Evolutionary conservation across 768 basidiomycete species (phyloP).

Genomic region (Leccinum truebloodii): DNA sequence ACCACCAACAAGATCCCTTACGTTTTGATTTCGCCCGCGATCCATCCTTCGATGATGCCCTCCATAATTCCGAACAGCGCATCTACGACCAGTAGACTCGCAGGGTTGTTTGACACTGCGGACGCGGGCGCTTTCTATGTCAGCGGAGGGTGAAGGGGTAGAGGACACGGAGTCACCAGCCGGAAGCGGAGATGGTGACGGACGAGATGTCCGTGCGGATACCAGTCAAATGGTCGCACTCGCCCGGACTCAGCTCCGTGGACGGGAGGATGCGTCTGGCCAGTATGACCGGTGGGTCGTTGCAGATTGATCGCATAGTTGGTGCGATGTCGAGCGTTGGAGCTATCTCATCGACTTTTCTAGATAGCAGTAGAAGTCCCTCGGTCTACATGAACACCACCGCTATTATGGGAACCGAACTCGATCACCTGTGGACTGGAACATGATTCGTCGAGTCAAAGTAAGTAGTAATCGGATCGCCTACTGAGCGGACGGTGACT

Average conservation of each 20-base stretch:
- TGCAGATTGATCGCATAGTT: no score
- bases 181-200: slow-evolving; percentile 39
- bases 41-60: slow-evolving; percentile 79
- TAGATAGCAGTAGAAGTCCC: no score
- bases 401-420: no score
- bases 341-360: no score
- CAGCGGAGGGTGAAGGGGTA: background rate
- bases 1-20: slow-evolving; percentile 92
- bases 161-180: slow-evolving; percentile 25
- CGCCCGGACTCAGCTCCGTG: slow-evolving; percentile 6
- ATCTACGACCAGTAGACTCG: slow-evolving; percentile 45
- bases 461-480: no score
- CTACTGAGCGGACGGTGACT: no score
- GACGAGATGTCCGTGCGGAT: slow-evolving; percentile 38
- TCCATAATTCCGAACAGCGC: slow-evolving; percentile 36
- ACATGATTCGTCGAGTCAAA: no score
- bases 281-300: background rate
- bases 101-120: slow-evolving; percentile 76
- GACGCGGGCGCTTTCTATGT: slow-evolving; percentile 72
- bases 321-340: no score
- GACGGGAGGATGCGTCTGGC: background rate
- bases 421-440: no score
- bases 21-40: slow-evolving; percentile 72
- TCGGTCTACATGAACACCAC: no score
- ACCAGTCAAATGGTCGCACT: slow-evolving; percentile 29